Conservation (phyloP, 768 basidiomycete species). For the Calocybe cyanea region DNA sequence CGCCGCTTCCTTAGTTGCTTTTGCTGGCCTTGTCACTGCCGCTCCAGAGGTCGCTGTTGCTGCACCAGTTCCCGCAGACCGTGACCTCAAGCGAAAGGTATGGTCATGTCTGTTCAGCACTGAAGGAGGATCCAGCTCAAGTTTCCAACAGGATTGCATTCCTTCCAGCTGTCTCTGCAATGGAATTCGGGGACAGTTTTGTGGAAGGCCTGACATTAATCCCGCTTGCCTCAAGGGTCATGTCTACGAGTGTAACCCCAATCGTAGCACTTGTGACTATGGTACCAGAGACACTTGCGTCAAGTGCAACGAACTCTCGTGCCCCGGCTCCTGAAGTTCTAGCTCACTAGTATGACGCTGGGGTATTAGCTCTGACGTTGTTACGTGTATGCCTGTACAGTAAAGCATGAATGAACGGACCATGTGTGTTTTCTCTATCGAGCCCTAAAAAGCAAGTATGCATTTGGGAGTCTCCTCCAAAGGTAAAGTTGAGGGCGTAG, state of each 20-base stretch:
- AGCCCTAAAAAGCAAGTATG: too few relatives aligned
- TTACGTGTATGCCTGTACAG: slow-evolving; percentile 4
- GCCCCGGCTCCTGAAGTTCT: too few relatives aligned
- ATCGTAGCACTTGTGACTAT: slow-evolving; percentile 14
- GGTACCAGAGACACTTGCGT: slow-evolving; percentile 12
- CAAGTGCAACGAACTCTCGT: slow-evolving; percentile 15
- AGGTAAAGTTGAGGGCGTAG: too few relatives aligned
- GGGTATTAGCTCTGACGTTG: background rate
- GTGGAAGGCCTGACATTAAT: slow-evolving; percentile 16
- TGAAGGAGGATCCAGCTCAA: too few relatives aligned
- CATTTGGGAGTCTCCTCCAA: too few relatives aligned
- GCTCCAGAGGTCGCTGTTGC: background rate
- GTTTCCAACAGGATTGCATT: slow-evolving; percentile 8
- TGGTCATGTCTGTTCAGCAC: too few relatives aligned
- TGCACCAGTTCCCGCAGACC: too few relatives aligned
- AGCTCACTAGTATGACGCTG: background rate
- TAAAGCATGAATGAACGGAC: too few relatives aligned
- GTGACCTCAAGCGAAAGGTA: too few relatives aligned
- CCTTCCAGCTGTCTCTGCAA: slow-evolving; percentile 13
- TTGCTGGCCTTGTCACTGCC: slow-evolving; percentile 14
- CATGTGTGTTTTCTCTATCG: too few relatives aligned
- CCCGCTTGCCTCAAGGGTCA: slow-evolving; percentile 15
- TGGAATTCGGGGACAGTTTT: slow-evolving; percentile 13
- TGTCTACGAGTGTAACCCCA: slow-evolving; percentile 16
- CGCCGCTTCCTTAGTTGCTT: slow-evolving; percentile 9